A percentile compares a stretch with the other conserved stretches of the same genome.
Evolutionary conservation across 2,329 filamentous ascomycete species (phyloP).

Genomic region (Paraconiothyrium brasiliense): DNA sequence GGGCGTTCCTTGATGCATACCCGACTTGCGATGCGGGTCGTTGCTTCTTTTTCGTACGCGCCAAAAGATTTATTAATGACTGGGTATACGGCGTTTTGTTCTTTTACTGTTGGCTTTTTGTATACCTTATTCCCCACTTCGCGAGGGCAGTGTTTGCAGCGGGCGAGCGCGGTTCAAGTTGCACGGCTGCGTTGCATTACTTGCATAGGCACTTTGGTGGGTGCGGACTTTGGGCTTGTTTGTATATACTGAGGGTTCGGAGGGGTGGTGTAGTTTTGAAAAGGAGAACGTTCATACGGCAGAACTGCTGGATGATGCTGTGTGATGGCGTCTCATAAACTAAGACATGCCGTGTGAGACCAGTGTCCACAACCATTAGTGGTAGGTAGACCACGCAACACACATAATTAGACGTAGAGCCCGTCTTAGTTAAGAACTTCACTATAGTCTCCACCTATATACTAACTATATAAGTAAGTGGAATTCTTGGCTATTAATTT

Average conservation of each 20-base stretch:
- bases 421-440: not conserved
- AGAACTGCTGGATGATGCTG: no score
- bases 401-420: no score
- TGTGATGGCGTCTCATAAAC: no score
- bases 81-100: not conserved
- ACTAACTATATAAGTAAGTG: no score
- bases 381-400: no score
- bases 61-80: conserved; percentile 8
- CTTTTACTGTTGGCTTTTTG: not conserved
- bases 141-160: conserved; percentile 1
- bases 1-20: not conserved
- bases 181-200: not conserved
- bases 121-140: conserved; percentile 6
- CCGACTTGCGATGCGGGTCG: not conserved
- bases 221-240: no score
- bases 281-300: no score
- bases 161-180: not conserved
- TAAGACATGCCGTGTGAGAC: no score
- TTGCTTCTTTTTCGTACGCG: not conserved
- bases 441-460: not conserved
- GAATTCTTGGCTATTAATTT: no score
- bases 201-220: not conserved
- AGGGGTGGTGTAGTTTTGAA: no score
- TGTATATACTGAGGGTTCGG: no score
- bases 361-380: no score